Base-by-base conservation (phyloP, 2,329 filamentous ascomycete genomes). In the Drechslerella coelobrocha region DNA sequence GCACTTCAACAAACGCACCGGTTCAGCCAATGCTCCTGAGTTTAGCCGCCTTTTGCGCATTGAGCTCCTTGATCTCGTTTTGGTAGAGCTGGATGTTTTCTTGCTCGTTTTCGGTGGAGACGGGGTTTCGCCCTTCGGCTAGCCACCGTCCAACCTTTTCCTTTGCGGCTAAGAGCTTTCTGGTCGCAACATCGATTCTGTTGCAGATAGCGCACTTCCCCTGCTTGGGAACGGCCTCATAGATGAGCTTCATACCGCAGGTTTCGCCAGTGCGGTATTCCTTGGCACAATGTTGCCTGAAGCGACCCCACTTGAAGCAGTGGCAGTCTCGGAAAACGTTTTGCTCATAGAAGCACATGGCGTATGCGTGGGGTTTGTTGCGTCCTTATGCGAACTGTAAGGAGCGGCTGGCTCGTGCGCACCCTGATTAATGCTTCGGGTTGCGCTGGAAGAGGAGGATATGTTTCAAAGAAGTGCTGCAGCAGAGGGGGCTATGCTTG, bases 221-320 rank as follows among this genome's bases (percentile, higher is more conserved):
- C 45, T 79, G 75, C 59, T 88, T 83, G 68, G 82, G 82, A 73
- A 86, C 83, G 24, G 90, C 92, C 75, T 86, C 82, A 82, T 89
- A 92, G 77, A 96, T 88, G 73, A 96, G 85, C 81, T 91, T 96
- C 81, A 96, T 88, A 72, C 93, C 93, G 81, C 93, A 97, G 37
- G 93, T 97, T 83, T 97, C 93, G 77, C 93, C 93, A 75, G 90
- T 96, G 74, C 93, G 90, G 82, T 96, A 95, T 79, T 97, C 93
- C 80, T 91, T 92, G 80, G 89, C 88, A 84, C 93, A 97, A 79
- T 96, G 92, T 80, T 92, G 86, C 74, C 90, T 88, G 83, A 97
- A 97, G 81, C 89, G 89, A 74, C 91, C 90, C 92, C 92, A 97
- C 80, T 92, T 91, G 88, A 89, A 96, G 84, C 91, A 93, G 77